Percentiles rank a stretch among this genome's conserved stretches.
Conservation (phyloP, 1,139 yeast species). For the Pichia sp. region DNA sequence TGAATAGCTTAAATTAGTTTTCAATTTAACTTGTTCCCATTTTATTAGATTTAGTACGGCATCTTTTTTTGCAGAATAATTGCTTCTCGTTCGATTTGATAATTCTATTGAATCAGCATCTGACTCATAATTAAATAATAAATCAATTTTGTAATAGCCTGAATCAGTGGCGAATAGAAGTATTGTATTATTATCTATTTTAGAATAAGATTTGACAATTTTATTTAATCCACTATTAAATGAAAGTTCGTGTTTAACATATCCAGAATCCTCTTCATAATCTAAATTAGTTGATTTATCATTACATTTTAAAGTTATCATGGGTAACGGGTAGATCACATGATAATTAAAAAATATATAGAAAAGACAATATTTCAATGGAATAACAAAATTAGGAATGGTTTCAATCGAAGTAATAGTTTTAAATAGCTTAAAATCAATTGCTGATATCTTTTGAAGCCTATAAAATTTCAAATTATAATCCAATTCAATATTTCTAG, state of each 20-base stretch:
- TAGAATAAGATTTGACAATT: background rate
- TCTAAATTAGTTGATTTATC: too few species aligned
- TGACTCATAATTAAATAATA: background rate
- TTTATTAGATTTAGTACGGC: background rate
- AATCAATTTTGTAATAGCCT: background rate
- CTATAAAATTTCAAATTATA: conserved; percentile 2
- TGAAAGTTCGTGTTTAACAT: too few species aligned
- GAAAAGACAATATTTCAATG: conserved; percentile 3
- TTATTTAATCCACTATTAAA: background rate
- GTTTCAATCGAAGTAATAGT: background rate
- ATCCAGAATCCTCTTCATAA: too few species aligned
- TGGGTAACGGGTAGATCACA: conserved; percentile 1
- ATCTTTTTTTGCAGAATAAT: background rate
- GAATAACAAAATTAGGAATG: conserved; percentile 7
- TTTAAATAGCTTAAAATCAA: background rate
- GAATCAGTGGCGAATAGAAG: background rate
- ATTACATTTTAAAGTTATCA: too few species aligned
- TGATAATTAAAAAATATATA: background rate
- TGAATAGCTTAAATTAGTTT: background rate
- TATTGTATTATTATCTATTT: background rate
- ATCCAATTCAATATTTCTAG: background rate
- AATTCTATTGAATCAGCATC: background rate
- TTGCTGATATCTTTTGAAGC: background rate
- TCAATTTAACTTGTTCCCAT: background rate
- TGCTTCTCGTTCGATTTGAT: conserved; percentile 1